These are phyloP conservation scores for Auriscalpium vulgare DNA, from an alignment of 768 basidiomycete genomes.

Conservation along the genomic window DNA sequence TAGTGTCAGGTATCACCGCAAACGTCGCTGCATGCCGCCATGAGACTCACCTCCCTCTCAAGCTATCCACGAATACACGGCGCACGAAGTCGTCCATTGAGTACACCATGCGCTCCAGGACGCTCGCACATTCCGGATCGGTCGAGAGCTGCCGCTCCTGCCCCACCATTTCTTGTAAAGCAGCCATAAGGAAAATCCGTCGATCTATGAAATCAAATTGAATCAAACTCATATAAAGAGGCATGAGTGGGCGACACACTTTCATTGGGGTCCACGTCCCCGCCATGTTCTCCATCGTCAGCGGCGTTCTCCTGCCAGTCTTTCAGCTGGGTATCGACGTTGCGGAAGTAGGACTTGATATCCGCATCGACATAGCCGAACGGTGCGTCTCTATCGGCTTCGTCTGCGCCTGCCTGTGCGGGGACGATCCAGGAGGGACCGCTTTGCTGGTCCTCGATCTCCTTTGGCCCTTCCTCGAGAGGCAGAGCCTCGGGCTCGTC, in stretches of 20 bases:
- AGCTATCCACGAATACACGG: conserved; percentile 80
- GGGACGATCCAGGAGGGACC: conserved; percentile 70
- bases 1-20: background rate
- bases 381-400: conserved; percentile 59
- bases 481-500: conserved; percentile 15
- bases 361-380: conserved; percentile 88
- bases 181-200: conserved; percentile 66
- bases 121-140: conserved; percentile 87
- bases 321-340: conserved; percentile 79
- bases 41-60: conserved; percentile 77
- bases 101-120: conserved; percentile 83
- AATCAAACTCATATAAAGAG: too few species aligned
- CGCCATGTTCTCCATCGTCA: conserved; percentile 35
- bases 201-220: background rate
- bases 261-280: conserved; percentile 61
- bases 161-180: conserved; percentile 73
- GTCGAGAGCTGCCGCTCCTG: conserved; percentile 89
- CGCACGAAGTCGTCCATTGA: conserved; percentile 97
- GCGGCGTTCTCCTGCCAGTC: conserved; percentile 69
- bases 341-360: conserved; percentile 87
- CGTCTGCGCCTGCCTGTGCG: conserved; percentile 27
- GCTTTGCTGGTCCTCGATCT: conserved; percentile 2
- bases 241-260: conserved; percentile 30
- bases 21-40: background rate
- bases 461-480: conserved; percentile 9